Base-by-base conservation (phyloP, 441 rosid species). In the Populus hybrid region DNA sequence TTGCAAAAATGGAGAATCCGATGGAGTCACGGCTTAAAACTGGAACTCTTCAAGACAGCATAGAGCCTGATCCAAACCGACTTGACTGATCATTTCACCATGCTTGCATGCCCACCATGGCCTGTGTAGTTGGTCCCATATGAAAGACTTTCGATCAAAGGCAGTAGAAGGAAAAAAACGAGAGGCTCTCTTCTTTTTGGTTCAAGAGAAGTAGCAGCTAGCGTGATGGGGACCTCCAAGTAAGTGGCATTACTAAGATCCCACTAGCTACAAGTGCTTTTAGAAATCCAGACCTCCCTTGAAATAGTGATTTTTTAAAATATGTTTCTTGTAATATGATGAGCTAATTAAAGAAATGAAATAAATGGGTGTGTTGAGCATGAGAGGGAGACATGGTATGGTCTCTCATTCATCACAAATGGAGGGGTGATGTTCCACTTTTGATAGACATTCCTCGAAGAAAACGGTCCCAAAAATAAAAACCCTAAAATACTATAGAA, bases 361-460 rank as follows among this genome's bases (percentile, higher is more conserved):
- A 16, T 3, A 24, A 23, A 24, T 0, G 28, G 4, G 36, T 2
- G 18, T 64, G 74, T 40, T 42, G 78, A 38, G 79, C 77, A 74
- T 74, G 83, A 75, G 72, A 73, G 36, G 80, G 75, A 71, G 86
- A 77, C 79, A 84, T 45, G 35, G 33, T 26, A 50, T 75, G 83
- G 82, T 28, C 38, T 76, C 74, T 23, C 29, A 28, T 68, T 81
- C 36, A 82, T 83, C 80, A 80, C 28, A 83, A 84, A 76, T 71
- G 82, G 31, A 83, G 86, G 82, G 75, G 74, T 63, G 42, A 7
- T 86, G 90, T 77, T 71, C 77, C 83, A 72, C 89, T 83, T 89
- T 87, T 75, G 74, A 38, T 6, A 9, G 86, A 84, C 90, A 89
- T 75, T 77, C 77, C 82, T 42, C 36, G 74, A 82, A 76, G 83